A percentile compares a stretch with the other conserved stretches of the same genome.
phyloP scores from a whole-genome alignment of 2,329 filamentous ascomycete species.

The Ascochyta lentis region DNA sequence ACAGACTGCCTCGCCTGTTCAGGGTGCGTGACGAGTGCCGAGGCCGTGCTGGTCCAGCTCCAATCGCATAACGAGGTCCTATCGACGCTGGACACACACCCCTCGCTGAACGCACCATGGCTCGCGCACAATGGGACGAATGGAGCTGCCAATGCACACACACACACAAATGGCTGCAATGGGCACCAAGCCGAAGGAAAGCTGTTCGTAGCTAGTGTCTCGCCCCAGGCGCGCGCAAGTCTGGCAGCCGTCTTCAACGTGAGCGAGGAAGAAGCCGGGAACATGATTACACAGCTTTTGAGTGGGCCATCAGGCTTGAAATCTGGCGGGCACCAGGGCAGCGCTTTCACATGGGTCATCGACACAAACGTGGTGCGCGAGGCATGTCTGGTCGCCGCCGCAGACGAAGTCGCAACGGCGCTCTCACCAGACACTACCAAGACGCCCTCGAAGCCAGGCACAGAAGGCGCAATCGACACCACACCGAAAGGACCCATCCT shows the following conservation, averaged over 20 bases:
- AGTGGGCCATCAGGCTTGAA: constrained; percentile 72
- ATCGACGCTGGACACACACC: constrained; percentile 73
- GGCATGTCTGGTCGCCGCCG: constrained; percentile 73
- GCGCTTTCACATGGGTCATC: constrained; percentile 85
- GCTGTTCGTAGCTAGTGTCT: constrained; percentile 90
- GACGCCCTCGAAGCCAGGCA: constrained; percentile 29
- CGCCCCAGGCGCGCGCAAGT: constrained; percentile 88
- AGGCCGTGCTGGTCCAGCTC: constrained; percentile 93
- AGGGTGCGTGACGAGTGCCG: constrained; percentile 95
- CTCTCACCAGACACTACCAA: constrained; percentile 38
- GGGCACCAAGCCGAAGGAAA: constrained; percentile 60
- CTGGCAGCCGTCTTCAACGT: constrained; percentile 83
- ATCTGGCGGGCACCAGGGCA: constrained; percentile 73
- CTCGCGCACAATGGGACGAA: constrained; percentile 37
- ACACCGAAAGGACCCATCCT: constrained; percentile 70
- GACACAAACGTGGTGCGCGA: constrained; percentile 87
- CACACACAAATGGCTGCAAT: constrained; percentile 20
- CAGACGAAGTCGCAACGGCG: constrained; percentile 54
- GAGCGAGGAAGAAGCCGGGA: constrained; percentile 74
- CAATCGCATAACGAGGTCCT: constrained; percentile 95
- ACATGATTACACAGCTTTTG: constrained; percentile 84
- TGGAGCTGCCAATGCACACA: constrained; percentile 19
- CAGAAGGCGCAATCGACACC: constrained; percentile 50
- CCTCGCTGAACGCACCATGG: constrained; percentile 51
- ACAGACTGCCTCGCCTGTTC: constrained; percentile 98